phyloP scores from a whole-genome alignment of 2,329 filamentous ascomycete genomes.

The Aspergillus caelatus region DNA sequence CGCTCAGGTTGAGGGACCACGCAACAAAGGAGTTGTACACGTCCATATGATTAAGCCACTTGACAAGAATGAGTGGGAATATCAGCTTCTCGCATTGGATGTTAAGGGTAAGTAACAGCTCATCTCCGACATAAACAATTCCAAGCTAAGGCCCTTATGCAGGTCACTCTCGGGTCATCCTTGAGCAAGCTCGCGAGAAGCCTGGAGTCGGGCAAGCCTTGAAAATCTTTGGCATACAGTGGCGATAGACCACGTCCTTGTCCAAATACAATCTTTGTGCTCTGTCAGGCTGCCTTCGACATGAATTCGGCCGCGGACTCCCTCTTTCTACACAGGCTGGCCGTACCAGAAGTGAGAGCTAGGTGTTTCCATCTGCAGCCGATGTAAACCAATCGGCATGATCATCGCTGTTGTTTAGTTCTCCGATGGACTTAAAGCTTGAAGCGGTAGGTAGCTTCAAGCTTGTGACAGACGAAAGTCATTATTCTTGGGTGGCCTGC shows the following conservation, averaged over 20 bases:
- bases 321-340: not conserved
- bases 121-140: not conserved
- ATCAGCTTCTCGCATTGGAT: conserved; percentile 79
- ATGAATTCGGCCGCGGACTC: not conserved
- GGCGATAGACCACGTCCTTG: conserved; percentile 32
- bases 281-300: not conserved
- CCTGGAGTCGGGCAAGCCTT: conserved; percentile 46
- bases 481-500: not conserved
- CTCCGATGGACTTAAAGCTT: too few relatives aligned
- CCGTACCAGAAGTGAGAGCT: not conserved
- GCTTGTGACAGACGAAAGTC: not conserved
- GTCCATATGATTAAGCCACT: conserved; percentile 75
- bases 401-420: too few relatives aligned
- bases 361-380: not conserved
- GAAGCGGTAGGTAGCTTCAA: not conserved
- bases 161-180: conserved; percentile 49
- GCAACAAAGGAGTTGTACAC: conserved; percentile 71
- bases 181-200: conserved; percentile 48
- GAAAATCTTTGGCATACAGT: conserved; percentile 55
- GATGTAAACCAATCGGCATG: not conserved
- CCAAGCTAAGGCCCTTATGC: conserved; percentile 3
- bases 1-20: conserved; percentile 71
- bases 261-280: not conserved
- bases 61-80: conserved; percentile 70
- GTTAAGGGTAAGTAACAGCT: conserved; percentile 60